These are phyloP conservation scores for Lodderomyces margitis DNA, from an alignment of 1,139 yeast species.

Conservation along the genomic window DNA sequence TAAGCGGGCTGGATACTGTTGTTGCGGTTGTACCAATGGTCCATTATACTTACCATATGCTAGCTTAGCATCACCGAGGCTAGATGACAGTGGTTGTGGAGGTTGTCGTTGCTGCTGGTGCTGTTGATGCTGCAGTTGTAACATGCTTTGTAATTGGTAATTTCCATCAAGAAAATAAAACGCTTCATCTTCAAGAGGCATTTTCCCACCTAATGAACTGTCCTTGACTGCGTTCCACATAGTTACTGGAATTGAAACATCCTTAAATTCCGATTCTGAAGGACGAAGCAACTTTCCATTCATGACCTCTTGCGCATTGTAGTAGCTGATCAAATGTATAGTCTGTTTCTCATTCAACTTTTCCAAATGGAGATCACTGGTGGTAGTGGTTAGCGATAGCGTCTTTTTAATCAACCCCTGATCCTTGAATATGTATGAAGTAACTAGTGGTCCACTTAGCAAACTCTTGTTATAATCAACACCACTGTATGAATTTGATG, in stretches of 20 bases:
- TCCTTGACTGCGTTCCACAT: slow-evolving; percentile 62
- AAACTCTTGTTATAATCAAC: slow-evolving; percentile 13
- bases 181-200: slow-evolving; percentile 52
- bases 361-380: slow-evolving; percentile 35
- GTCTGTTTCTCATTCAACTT: slow-evolving; percentile 41
- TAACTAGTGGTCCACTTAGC: slow-evolving; percentile 54
- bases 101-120: slow-evolving; percentile 17
- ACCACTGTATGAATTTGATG: slow-evolving; percentile 14
- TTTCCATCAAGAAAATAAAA: slow-evolving; percentile 49
- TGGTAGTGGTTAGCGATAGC: slow-evolving; percentile 51
- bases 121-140: slow-evolving; percentile 26
- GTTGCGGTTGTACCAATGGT: slow-evolving; percentile 1
- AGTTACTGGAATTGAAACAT: slow-evolving; percentile 53
- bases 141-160: slow-evolving; percentile 45
- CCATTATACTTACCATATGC: slow-evolving; percentile 2
- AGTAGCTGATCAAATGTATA: slow-evolving; percentile 77
- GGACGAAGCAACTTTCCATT: slow-evolving; percentile 60
- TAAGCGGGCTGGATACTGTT: slow-evolving; percentile 6
- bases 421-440: slow-evolving; percentile 66
- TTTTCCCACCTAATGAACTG: slow-evolving; percentile 57
- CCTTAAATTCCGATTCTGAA: slow-evolving; percentile 50
- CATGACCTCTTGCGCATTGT: slow-evolving; percentile 69
- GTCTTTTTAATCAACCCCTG: slow-evolving; percentile 84
- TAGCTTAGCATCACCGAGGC: background rate
- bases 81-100: background rate